Evolutionary conservation across 2,329 filamentous ascomycete genomes (phyloP).

Genomic region (Nemania sp.): DNA sequence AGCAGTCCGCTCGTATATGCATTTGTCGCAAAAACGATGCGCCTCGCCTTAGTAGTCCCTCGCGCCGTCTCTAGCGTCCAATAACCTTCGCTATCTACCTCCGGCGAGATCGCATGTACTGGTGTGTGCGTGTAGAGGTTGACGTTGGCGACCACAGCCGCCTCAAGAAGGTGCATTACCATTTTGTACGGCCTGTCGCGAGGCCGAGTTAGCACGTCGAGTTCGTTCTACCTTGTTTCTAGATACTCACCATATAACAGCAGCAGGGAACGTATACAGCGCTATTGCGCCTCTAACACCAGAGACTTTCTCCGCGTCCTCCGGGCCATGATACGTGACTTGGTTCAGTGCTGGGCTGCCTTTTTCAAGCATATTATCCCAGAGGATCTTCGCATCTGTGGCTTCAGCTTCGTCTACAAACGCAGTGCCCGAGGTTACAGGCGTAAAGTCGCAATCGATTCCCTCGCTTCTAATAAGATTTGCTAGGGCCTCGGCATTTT

Average conservation of each 20-base stretch:
- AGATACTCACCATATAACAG: conserved; percentile 41
- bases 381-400: conserved; percentile 46
- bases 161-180: conserved; percentile 45
- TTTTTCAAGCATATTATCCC: conserved; percentile 46
- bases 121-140: conserved; percentile 49
- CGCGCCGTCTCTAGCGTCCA: conserved; percentile 66
- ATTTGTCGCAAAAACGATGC: conserved; percentile 74
- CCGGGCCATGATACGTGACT: conserved; percentile 40
- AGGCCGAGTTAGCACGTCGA: not conserved
- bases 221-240: not conserved
- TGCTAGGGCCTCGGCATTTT: conserved; percentile 45
- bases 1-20: conserved; percentile 73
- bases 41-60: conserved; percentile 64
- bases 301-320: conserved; percentile 44
- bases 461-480: conserved; percentile 49
- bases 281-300: conserved; percentile 52
- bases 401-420: conserved; percentile 49
- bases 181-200: conserved; percentile 47
- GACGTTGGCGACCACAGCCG: conserved; percentile 37
- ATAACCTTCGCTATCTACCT: conserved; percentile 41
- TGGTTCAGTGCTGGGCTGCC: conserved; percentile 43
- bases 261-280: conserved; percentile 49
- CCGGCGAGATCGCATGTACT: conserved; percentile 41
- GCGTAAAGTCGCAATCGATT: conserved; percentile 52
- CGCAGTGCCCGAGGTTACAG: conserved; percentile 43